Base-by-base conservation (phyloP, 164 flowering plant genomes). In the Berberis vulgaris region DNA sequence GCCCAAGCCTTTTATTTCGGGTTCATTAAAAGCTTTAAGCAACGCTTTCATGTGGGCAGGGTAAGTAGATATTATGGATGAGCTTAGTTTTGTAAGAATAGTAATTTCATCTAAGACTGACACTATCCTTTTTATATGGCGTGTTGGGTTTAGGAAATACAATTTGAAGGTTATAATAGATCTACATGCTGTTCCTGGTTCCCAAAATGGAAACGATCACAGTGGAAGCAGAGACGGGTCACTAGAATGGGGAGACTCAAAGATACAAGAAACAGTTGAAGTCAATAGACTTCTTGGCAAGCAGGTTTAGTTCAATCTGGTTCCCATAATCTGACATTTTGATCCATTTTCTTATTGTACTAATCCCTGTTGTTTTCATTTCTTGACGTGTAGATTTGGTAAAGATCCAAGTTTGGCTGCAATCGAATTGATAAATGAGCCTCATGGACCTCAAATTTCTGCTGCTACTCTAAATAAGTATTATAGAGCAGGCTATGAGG, bases 171-270 rank as follows among this genome's bases (percentile, higher is more conserved):
- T 83, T 4, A 74, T 83, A 58, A 61, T 83, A 4, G 91, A 85
- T 65, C 72, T 85, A 3, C 90, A 85, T 49, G 86, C 86, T 41
- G 83, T 83, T 6, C 84, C 82, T 0, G 87, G 85, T 2, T 85
- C 86, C 1, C 86, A 85, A 63, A 85, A 83, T 64, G 81, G 81
- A 1, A 69, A 46, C 41, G 83, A 83, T n/a, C 86, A 83, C 64
- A 83, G 86, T 49, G 49, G 73, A n/a, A 70, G 86, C 0, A 77
- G 87, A 71, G 87, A 86, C 58, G 82, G 87, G 26, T 76, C 68
- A 9, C 69, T 50, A 40, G 85, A 79, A 65, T 86, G 88, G 88
- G 88, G 84, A 7, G 40, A 62, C 40, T 77, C 82, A 1, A 82
- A 61, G 71, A 84, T 86, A 4, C 74, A 72, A 45, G 71, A 79